Percentiles rank a stretch among this genome's conserved stretches.
These are phyloP conservation scores for Vicia villosa DNA, from an alignment of 306 rosid species.

Conservation along the genomic window DNA sequence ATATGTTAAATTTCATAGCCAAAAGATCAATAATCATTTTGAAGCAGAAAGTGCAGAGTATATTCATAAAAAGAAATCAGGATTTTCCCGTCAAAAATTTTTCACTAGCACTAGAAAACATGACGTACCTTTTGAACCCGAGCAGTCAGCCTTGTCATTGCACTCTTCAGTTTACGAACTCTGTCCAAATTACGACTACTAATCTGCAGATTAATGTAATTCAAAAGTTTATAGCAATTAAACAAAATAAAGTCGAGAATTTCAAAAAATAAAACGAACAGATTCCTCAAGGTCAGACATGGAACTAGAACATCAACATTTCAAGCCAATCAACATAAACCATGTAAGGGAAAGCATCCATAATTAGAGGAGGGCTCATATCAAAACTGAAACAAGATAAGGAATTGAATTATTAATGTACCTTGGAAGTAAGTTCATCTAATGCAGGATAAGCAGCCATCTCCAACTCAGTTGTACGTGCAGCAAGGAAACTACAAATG, in stretches of 20 bases:
- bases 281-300: conserved; percentile 25
- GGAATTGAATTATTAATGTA: conserved; percentile 34
- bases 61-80: conserved; percentile 21
- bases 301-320: conserved; percentile 30
- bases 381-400: conserved; percentile 30
- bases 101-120: conserved; percentile 14
- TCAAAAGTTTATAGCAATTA: conserved; percentile 21
- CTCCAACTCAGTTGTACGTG: conserved; percentile 90
- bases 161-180: conserved; percentile 95
- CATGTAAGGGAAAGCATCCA: conserved; percentile 1
- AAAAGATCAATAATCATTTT: neutral
- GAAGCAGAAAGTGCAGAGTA: conserved; percentile 10
- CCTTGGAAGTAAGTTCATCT: conserved; percentile 95
- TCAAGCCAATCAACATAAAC: neutral
- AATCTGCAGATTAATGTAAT: conserved; percentile 56
- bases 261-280: neutral
- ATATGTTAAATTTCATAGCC: neutral
- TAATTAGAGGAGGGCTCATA: conserved; percentile 6
- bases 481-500: conserved; percentile 94
- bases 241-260: neutral
- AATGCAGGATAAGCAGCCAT: conserved; percentile 94
- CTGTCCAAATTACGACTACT: conserved; percentile 96
- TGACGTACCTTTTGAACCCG: conserved; percentile 87
- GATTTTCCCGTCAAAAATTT: neutral
- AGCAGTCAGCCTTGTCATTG: conserved; percentile 97